Evolutionary conservation across 169 alveolate genomes (phyloP).

Genomic region (Toxoplasma gondii): DNA sequence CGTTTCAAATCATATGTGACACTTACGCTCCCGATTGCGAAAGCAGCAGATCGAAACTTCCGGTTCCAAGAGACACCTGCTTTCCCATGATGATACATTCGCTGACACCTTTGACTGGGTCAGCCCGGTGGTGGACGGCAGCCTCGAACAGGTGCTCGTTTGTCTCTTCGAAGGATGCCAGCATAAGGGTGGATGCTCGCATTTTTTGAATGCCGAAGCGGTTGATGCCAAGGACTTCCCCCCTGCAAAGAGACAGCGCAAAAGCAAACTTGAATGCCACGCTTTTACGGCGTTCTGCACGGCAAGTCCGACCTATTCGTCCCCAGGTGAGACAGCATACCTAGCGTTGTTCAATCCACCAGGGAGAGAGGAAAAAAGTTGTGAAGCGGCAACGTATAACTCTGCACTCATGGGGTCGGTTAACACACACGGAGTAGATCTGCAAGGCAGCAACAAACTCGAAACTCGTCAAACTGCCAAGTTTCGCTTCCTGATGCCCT

Average conservation of each 20-base stretch:
- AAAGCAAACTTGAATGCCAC: background rate
- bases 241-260: constrained; percentile 71
- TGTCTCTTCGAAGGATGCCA: constrained; percentile 99
- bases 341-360: no score
- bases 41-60: constrained; percentile 89
- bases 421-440: no score
- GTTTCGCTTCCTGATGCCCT: background rate
- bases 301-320: no score
- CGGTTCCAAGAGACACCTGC: constrained; percentile 95
- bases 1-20: background rate
- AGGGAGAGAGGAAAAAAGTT: no score
- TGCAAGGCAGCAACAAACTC: no score
- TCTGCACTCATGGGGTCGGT: no score
- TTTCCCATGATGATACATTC: constrained; percentile 98
- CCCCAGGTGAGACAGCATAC: no score
- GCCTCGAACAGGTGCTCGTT: constrained; percentile 98
- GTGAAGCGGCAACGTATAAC: no score
- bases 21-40: constrained; percentile 42
- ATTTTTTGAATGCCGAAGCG: constrained; percentile 97
- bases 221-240: constrained; percentile 96
- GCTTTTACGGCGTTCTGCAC: no score
- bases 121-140: constrained; percentile 84
- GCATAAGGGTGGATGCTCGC: constrained; percentile 97
- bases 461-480: no score
- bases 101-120: constrained; percentile 89